Evolutionary conservation across 2,329 filamentous ascomycete species (phyloP).

Genomic region (Aspergillus nomiae): DNA sequence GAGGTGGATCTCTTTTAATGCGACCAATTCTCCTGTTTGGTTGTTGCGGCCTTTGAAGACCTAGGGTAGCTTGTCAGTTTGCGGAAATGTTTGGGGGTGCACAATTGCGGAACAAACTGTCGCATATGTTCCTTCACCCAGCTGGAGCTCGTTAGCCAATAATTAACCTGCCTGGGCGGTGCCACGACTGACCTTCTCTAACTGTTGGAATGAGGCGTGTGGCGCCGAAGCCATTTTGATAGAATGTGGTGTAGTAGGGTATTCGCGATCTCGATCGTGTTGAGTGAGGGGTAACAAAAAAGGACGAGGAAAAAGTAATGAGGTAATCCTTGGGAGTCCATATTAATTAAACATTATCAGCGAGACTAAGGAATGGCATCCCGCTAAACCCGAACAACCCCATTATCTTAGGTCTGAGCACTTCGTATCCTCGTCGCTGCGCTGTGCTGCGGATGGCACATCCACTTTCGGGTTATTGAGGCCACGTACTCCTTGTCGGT

Average conservation of each 20-base stretch:
- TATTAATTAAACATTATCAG: background rate
- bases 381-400: background rate
- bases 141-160: constrained; percentile 41
- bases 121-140: constrained; percentile 97
- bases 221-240: background rate
- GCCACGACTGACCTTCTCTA: constrained; percentile 69
- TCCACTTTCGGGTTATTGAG: background rate
- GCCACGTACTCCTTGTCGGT: constrained; percentile 1
- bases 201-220: constrained; percentile 87
- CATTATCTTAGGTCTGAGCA: background rate
- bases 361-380: background rate
- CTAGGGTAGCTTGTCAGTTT: constrained; percentile 67
- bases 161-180: background rate
- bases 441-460: background rate
- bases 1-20: constrained; percentile 97
- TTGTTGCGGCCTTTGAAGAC: constrained; percentile 98
- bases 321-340: background rate
- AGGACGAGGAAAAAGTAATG: background rate
- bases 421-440: background rate
- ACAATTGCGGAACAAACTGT: constrained; percentile 64
- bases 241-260: constrained; percentile 72
- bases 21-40: constrained; percentile 94
- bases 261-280: constrained; percentile 63
- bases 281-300: constrained; percentile 1
- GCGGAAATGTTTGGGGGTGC: constrained; percentile 56